Evolutionary conservation across 1,284 basidiomycete genomes (phyloP).

Genomic region (Leucoagaricus sp.): DNA sequence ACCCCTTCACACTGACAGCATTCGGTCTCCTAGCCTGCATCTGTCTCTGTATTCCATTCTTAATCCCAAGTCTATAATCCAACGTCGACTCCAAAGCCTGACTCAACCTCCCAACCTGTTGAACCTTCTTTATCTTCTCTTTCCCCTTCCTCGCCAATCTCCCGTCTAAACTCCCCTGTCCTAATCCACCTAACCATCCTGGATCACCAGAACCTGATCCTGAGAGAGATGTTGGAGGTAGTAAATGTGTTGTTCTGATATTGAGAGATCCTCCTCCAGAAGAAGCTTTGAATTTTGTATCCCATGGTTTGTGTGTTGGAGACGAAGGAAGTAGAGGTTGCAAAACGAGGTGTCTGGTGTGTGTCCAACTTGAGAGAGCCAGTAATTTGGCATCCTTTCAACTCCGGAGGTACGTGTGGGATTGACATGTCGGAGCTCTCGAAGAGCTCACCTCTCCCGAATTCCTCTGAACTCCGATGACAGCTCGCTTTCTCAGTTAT

Average conservation of each 20-base stretch:
- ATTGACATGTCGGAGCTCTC: too few species aligned
- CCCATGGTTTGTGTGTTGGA: constrained; percentile 67
- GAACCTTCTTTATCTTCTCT: constrained; percentile 52
- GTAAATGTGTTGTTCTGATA: constrained; percentile 52
- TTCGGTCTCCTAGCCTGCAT: constrained; percentile 42
- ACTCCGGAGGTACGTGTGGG: too few species aligned
- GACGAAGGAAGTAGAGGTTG: constrained; percentile 54
- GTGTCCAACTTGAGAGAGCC: too few species aligned
- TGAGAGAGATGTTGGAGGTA: constrained; percentile 28
- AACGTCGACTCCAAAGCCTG: constrained; percentile 72
- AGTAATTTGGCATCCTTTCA: too few species aligned
- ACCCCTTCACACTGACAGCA: constrained; percentile 70
- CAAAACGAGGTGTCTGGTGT: too few species aligned
- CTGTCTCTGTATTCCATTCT: constrained; percentile 25
- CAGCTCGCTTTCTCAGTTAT: too few species aligned
- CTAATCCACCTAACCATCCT: not conserved
- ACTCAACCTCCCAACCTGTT: constrained; percentile 58
- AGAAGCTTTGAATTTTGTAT: constrained; percentile 65
- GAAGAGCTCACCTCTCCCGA: too few species aligned
- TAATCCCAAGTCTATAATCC: constrained; percentile 70
- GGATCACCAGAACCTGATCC: not conserved
- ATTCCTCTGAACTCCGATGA: too few species aligned
- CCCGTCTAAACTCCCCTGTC: constrained; percentile 3
- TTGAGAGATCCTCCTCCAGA: constrained; percentile 50
- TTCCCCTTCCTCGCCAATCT: constrained; percentile 41